Percentiles rank a stretch among this genome's conserved stretches.
These are phyloP conservation scores for Hypoxylon intermedium DNA, from an alignment of 495 filamentous ascomycete species.

Conservation along the genomic window DNA sequence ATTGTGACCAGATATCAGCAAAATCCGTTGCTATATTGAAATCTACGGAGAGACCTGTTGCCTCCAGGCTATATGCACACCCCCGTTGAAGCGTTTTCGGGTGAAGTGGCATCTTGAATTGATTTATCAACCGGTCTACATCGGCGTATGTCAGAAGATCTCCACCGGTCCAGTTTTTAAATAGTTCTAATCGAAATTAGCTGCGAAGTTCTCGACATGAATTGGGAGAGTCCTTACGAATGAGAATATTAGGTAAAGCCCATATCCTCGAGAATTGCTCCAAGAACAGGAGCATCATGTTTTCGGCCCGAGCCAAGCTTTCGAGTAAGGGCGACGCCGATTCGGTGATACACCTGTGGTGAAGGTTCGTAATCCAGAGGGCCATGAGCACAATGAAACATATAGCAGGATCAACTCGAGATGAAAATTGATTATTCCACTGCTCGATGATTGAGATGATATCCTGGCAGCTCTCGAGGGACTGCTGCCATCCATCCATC, in stretches of 20 bases:
- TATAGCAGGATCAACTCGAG: conserved; percentile 36
- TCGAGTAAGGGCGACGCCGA: background rate
- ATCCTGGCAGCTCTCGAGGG: conserved; percentile 28
- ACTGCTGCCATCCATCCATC: conserved; percentile 25
- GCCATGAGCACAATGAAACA: conserved; percentile 31
- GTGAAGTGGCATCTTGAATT: conserved; percentile 30
- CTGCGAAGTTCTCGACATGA: background rate
- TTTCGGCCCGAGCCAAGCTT: conserved; percentile 12
- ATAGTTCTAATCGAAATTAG: conserved; percentile 25
- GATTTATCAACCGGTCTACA: conserved; percentile 16
- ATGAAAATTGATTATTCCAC: conserved; percentile 35
- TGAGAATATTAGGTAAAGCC: conserved; percentile 22
- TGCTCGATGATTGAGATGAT: conserved; percentile 28
- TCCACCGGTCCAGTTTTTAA: conserved; percentile 9
- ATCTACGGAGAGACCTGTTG: background rate
- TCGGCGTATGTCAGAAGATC: conserved; percentile 18
- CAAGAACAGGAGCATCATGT: conserved; percentile 28
- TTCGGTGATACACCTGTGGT: conserved; percentile 18
- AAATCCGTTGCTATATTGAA: background rate
- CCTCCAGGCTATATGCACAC: background rate
- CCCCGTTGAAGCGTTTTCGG: conserved; percentile 18
- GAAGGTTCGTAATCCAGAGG: conserved; percentile 32
- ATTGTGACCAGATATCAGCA: conserved; percentile 11
- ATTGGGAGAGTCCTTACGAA: conserved; percentile 19
- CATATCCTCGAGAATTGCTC: conserved; percentile 38